Evolutionary conservation across 345 rosid genomes (phyloP).

Genomic region (Eutrema yunnanense): DNA sequence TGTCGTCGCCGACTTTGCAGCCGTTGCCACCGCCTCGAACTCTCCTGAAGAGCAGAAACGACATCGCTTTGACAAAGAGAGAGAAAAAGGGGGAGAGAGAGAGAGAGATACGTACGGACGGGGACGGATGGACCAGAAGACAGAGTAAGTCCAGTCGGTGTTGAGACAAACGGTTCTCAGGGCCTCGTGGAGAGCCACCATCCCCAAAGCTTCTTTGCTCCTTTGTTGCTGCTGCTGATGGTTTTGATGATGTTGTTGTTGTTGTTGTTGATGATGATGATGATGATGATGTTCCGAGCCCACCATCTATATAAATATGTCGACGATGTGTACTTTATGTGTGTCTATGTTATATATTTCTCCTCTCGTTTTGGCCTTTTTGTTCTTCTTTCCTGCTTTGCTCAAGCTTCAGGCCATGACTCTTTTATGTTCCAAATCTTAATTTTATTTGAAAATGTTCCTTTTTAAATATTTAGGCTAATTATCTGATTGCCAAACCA

Average conservation of each 20-base stretch:
- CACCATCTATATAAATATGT: constrained; percentile 57
- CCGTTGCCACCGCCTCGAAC: constrained; percentile 97
- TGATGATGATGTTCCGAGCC: constrained; percentile 71
- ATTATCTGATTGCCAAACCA: constrained; percentile 16
- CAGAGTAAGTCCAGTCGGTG: constrained; percentile 99
- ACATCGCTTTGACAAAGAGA: constrained; percentile 24
- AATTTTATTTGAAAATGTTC: not conserved
- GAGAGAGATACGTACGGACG: constrained; percentile 57
- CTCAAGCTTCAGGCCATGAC: constrained; percentile 18
- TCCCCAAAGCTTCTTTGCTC: constrained; percentile 99
- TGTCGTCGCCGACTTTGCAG: constrained; percentile 98
- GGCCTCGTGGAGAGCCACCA: constrained; percentile 99
- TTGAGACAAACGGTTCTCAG: constrained; percentile 95
- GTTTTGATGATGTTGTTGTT: constrained; percentile 22
- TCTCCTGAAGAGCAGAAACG: constrained; percentile 48
- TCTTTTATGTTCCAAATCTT: constrained; percentile 11
- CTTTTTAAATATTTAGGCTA: not conserved
- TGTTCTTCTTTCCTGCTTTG: constrained; percentile 12
- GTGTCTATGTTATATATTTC: not conserved
- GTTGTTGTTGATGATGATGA: constrained; percentile 5
- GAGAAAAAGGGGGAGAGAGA: not conserved
- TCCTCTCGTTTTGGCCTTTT: constrained; percentile 19
- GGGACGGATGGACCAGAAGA: constrained; percentile 99
- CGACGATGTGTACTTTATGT: not conserved
- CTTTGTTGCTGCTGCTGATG: constrained; percentile 39